Evolutionary conservation across 371 early-diverging fungal species (phyloP), one percentile per base, ranked within the genome.

Genomic region (Apophysomyces ossiformis): DNA sequence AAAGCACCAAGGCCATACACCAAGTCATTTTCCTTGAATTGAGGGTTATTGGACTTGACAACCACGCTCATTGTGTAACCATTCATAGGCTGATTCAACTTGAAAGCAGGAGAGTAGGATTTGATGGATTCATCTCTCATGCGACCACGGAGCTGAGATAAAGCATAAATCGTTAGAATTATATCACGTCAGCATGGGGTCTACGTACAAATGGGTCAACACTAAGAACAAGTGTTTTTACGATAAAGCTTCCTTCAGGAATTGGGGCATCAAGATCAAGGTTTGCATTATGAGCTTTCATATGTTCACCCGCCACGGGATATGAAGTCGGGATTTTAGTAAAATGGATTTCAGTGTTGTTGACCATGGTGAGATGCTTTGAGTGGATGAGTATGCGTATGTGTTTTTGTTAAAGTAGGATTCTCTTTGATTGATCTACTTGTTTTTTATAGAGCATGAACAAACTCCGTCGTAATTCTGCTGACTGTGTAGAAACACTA

Each of bases 41-140:
- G 76, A 37, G 75, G 61, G 60, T 83, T 81, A 61, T 82, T 80
- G 43, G 86, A 85, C 43, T 82, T 81, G 58, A 90, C 69, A n/a
- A 92, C 90, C 46, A 86, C 81, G 36, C 78, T 81, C 69, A 92
- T 83, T 15, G 81, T 87, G 39, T 83, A 79, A 37, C 85, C 89
- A 41, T 70, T 73, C 79, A 92, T 72, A 0, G 89, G 85, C 66
- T 87, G 60, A 63, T 85, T 85, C 26, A 90, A 45, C 36, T 70
- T 65, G 67, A 89, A 92, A 0, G 85, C 75, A 15, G 88, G 68
- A 9, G 74, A 65, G 58, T 85, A 83, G 26, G 90, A 88, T 44
- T 84, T 67, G 35, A 69, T 69, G 1, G 71, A 59, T 7, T 76
- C 7, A 56, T 74, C 74, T 66, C 88, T 72, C 91, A 93, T 91